These are phyloP conservation scores for Dalbergia cochinchinensis DNA, from an alignment of 306 rosid genomes.

Conservation along the genomic window DNA sequence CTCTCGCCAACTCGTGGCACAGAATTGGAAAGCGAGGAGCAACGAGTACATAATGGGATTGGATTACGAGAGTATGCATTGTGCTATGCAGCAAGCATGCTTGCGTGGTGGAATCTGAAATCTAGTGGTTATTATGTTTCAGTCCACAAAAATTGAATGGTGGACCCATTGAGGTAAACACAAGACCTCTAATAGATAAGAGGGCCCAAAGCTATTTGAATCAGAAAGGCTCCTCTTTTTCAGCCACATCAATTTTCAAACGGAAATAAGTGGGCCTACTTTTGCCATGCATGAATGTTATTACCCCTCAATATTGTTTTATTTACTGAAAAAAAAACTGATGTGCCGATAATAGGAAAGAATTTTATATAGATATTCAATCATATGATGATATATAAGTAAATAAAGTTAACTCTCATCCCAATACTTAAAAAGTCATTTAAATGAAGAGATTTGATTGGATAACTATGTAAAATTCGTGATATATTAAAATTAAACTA, in stretches of 20 bases:
- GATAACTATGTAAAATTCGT: no score
- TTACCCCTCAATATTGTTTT: neutral
- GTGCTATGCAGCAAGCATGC: neutral
- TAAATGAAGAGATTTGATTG: no score
- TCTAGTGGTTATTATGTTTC: neutral
- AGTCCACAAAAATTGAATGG: constrained; percentile 29
- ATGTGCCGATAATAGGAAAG: no score
- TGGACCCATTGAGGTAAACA: constrained; percentile 10
- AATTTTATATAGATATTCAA: no score
- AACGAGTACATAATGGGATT: neutral
- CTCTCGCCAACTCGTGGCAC: neutral
- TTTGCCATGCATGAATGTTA: neutral
- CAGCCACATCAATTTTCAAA: neutral
- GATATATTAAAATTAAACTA: no score
- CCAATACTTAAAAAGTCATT: no score
- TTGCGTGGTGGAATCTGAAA: neutral
- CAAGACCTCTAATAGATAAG: neutral
- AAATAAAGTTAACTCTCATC: no score
- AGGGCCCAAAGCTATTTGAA: constrained; percentile 23
- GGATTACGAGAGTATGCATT: neutral
- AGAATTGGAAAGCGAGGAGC: neutral
- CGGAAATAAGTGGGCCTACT: neutral
- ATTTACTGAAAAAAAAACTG: no score
- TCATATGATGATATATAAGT: no score
- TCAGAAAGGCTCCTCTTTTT: neutral